Conservation (phyloP, 2,329 filamentous ascomycete species). For the Neonectria sp. region DNA sequence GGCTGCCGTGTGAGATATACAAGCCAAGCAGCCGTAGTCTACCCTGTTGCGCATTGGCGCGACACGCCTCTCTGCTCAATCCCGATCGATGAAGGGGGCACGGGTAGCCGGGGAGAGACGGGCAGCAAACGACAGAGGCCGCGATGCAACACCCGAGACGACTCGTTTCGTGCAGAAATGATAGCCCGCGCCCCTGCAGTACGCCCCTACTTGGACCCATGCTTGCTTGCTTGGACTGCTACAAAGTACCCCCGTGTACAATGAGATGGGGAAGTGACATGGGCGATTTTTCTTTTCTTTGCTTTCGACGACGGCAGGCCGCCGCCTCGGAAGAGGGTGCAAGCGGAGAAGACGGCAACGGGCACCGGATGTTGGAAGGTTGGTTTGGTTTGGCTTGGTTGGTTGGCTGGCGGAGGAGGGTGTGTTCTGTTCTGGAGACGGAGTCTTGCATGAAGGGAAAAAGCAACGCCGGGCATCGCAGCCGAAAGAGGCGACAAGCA, state of each 20-base stretch:
- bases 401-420: not conserved
- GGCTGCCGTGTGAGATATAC: slow-evolving; percentile 10
- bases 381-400: too few relatives aligned
- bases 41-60: not conserved
- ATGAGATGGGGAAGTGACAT: too few relatives aligned
- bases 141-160: not conserved
- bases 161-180: slow-evolving; percentile 13
- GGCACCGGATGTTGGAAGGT: too few relatives aligned
- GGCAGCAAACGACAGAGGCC: not conserved
- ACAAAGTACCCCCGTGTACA: too few relatives aligned
- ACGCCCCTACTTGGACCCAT: not conserved
- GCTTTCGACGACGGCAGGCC: too few relatives aligned
- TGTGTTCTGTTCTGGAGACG: not conserved
- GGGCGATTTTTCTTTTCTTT: too few relatives aligned
- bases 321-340: not conserved
- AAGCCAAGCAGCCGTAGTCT: slow-evolving; percentile 7
- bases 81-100: not conserved
- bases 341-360: not conserved
- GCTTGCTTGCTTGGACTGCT: not conserved
- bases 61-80: not conserved
- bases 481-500: not conserved
- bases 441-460: not conserved
- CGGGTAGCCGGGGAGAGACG: not conserved
- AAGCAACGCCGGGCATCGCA: not conserved
- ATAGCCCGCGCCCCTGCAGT: slow-evolving; percentile 19